Evolutionary conservation across 257 asterid species (phyloP), one percentile per base, ranked within the genome.

Genomic region (Anisodus tanguticus): DNA sequence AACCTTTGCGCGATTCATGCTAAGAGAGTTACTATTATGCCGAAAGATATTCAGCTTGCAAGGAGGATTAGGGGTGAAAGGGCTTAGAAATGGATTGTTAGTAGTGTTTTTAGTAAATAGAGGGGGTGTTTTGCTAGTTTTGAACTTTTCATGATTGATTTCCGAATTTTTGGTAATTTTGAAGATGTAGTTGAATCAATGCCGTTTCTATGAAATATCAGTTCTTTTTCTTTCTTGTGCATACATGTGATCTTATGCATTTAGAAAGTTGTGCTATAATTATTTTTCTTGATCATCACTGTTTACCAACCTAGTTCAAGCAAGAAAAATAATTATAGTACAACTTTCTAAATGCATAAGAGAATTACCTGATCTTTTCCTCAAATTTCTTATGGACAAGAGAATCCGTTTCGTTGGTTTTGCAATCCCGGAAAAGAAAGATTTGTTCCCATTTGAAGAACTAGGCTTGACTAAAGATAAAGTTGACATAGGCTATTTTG

Each of bases 341-440:
- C n/a, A n/a, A n/a, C n/a, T n/a, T n/a, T n/a, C n/a, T n/a, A n/a
- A n/a, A n/a, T n/a, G n/a, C n/a, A n/a, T n/a, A n/a, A n/a, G n/a
- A n/a, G n/a, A n/a, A 6, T 26, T 95, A 12, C 95, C 97, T 8
- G 68, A 85, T 47, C 70, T 89, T 0, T 89, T 94, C 85, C 89
- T 69, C 80, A 87, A 82, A 39, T 95, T 95, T 82, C 92, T 95
- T 8, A 82, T 88, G 26, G 97, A 95, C 84, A 87, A 89, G 74
- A 91, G 98, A 63, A 89, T 95, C 15, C 94, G 86, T 67, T 93
- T 95, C 51, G 97, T 92, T 2, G 97, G 93, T 22, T 95, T 94
- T 31, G 98, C 96, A 11, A 89, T 95, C 12, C 94, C 95, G 0
- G 97, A 92, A 83, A 95, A 94, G 94, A 78, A 78, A 74, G 90